A percentile compares a stretch with the other conserved stretches of the same genome.
phyloP scores from a whole-genome alignment of 441 rosid genomes.

The Dalechampia spathulata region DNA sequence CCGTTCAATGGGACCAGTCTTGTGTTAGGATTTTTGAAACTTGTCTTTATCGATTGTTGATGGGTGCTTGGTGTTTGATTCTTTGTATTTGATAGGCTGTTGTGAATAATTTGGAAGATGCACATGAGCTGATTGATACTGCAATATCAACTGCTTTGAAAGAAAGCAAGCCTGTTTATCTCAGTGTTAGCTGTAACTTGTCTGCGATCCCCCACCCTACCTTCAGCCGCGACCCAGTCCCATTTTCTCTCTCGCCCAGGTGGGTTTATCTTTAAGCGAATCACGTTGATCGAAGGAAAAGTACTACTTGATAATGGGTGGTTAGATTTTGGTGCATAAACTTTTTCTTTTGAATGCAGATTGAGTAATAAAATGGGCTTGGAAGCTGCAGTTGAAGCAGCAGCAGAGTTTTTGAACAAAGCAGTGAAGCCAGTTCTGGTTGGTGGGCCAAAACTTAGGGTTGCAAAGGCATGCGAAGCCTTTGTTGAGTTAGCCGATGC shows the following conservation, averaged over 20 bases:
- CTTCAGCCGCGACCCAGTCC: conserved; percentile 67
- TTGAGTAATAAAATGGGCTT: conserved; percentile 57
- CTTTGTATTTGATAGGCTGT: conserved; percentile 41
- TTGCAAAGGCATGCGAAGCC: conserved; percentile 48
- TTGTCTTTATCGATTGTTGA: background rate
- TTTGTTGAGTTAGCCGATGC: conserved; percentile 76
- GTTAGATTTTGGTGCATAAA: background rate
- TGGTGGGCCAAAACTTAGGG: conserved; percentile 77
- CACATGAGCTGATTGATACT: conserved; percentile 75
- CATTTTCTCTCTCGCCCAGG: conserved; percentile 54
- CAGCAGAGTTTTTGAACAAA: conserved; percentile 72
- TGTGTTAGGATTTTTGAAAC: too few species aligned
- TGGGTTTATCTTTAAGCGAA: conserved; percentile 8
- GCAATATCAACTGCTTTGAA: conserved; percentile 73
- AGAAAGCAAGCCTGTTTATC: conserved; percentile 90
- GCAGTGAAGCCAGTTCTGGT: conserved; percentile 84
- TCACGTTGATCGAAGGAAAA: too few species aligned
- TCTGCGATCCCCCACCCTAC: conserved; percentile 65
- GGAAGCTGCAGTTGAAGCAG: conserved; percentile 77
- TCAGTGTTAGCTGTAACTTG: conserved; percentile 68
- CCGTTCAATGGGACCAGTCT: too few species aligned
- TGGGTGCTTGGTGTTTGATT: conserved; percentile 3
- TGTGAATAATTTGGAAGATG: conserved; percentile 71
- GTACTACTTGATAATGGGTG: background rate
- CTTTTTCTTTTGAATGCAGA: conserved; percentile 19